Base-by-base conservation (phyloP, 352 stramenopile genomes). In the Phytophthora cactorum region DNA sequence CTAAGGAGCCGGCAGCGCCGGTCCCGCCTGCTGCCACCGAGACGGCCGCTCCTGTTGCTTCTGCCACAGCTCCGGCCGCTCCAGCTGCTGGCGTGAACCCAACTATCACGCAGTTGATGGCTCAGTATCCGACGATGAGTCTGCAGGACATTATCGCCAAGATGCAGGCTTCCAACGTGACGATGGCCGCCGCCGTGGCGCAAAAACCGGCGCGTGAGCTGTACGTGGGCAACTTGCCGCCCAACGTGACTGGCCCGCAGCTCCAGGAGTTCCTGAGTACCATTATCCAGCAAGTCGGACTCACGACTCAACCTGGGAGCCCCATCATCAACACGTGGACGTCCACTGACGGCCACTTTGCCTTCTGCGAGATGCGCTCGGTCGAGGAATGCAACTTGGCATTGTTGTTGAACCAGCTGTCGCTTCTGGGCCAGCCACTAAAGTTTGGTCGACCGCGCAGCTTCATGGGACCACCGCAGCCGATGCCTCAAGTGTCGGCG, bases 61-160 rank as follows among this genome's bases (percentile, higher is more conserved):
- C 67, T 22, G 39, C 66, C 6, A 52, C 45, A 10, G 59, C 52
- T 17, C 45, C 73, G 5, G 50, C 68, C 9, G 59, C 70, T 11
- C 57, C 77, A 7, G 17, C 50, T 44, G 34, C 52, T 22, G 65
- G 57, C 0, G 80, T 92, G 47, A 92, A 90, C 64, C 87, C 89
- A 5, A 90, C 81, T 9, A 96, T 96, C 63, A 90, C 87, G 34
- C 87, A 95, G 73, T 73, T 96, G n/a, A 96, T 96, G 89, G 83
- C 90, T 17, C 89, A 96, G 60, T 91, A 95, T 62, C 89, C 89
- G 31, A 93, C 89, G 3, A 79, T 96, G 76, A 96, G 89, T 77
- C 77, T 96, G 0, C 89, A 96, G 59, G 89, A 96, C 27, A 95
- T 96, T 54, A 93, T 96, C 41, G 75, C 85, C 49, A 96, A 96